Conservation (phyloP, 192 early-diverging fungal genomes). For the Pilobolus umbonatus region DNA sequence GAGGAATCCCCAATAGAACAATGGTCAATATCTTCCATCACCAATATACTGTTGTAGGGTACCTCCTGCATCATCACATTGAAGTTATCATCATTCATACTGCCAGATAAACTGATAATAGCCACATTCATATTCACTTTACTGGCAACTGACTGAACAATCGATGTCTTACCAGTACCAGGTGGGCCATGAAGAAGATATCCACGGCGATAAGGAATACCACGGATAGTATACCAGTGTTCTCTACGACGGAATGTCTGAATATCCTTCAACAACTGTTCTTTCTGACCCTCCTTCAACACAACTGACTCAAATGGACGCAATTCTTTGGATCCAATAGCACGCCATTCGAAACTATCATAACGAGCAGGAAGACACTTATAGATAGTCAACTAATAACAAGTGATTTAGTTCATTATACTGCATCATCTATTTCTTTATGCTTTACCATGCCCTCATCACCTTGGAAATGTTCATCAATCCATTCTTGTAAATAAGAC, state of each 20-base stretch:
- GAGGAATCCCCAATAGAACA: constrained; percentile 15
- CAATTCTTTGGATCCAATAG: constrained; percentile 23
- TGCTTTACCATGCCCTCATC: constrained; percentile 21
- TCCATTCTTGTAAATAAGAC: constrained; percentile 25
- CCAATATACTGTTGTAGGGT: constrained; percentile 45
- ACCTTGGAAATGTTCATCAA: constrained; percentile 15
- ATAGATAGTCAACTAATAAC: constrained; percentile 4
- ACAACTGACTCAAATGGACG: constrained; percentile 45
- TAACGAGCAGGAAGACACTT: constrained; percentile 4
- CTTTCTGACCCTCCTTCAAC: constrained; percentile 44
- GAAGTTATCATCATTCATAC: constrained; percentile 40
- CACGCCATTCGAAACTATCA: constrained; percentile 9
- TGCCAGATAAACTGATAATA: constrained; percentile 43
- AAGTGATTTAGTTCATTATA: neutral
- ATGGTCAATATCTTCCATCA: constrained; percentile 52
- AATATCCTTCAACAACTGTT: constrained; percentile 39
- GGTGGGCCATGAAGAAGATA: constrained; percentile 52
- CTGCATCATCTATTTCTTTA: neutral
- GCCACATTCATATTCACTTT: constrained; percentile 47
- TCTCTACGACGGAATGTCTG: constrained; percentile 38
- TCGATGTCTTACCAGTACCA: constrained; percentile 50
- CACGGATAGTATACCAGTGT: constrained; percentile 43
- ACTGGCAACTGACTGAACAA: constrained; percentile 48
- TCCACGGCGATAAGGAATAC: constrained; percentile 50
- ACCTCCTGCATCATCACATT: constrained; percentile 35